Evolutionary conservation across 345 rosid genomes (phyloP).

Genomic region (Hibiscus trionum): DNA sequence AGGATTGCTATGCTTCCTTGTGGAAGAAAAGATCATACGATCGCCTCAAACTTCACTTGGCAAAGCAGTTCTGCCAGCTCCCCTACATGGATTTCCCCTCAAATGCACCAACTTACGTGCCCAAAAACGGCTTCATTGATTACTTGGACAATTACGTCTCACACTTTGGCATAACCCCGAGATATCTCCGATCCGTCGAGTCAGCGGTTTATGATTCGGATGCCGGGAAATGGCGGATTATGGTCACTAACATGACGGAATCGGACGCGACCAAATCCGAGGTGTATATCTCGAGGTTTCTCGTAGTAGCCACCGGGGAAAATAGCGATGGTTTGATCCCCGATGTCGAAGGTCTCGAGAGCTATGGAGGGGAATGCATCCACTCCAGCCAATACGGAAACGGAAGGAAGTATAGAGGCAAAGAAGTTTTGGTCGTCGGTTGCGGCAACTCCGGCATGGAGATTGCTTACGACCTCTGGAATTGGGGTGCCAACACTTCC

Average conservation of each 20-base stretch:
- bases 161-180: constrained; percentile 23
- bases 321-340: neutral
- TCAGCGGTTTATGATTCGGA: constrained; percentile 6
- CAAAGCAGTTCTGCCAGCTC: constrained; percentile 44
- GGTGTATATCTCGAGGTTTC: constrained; percentile 25
- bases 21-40: constrained; percentile 51
- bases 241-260: constrained; percentile 9
- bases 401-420: neutral
- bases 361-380: neutral
- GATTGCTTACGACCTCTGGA: neutral
- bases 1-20: constrained; percentile 44
- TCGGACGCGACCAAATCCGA: neutral
- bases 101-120: constrained; percentile 31
- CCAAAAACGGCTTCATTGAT: constrained; percentile 26
- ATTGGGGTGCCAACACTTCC: neutral
- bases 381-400: neutral
- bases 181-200: constrained; percentile 15
- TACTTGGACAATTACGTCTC: constrained; percentile 47
- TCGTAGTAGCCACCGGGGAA: constrained; percentile 44
- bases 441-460: neutral
- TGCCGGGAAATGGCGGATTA: constrained; percentile 22
- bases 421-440: neutral
- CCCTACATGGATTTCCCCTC: constrained; percentile 40
- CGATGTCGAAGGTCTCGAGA: neutral
- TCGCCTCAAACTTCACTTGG: constrained; percentile 40